These are phyloP conservation scores for Lyophyllum decastes DNA, from an alignment of 768 basidiomycete species.

Conservation along the genomic window DNA sequence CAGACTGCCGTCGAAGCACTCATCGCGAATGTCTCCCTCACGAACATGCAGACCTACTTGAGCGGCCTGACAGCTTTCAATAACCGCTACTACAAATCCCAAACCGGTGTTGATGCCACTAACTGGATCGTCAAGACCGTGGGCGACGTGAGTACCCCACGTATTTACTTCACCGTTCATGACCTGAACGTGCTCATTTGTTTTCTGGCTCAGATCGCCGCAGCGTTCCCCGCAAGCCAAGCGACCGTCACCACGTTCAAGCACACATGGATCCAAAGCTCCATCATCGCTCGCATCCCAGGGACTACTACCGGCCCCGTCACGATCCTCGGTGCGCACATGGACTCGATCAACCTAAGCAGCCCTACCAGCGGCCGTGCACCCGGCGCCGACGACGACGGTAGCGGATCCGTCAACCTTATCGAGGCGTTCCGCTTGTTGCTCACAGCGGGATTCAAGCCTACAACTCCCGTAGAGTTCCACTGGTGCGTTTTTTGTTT, in stretches of 20 bases:
- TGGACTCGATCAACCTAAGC: conserved; percentile 28
- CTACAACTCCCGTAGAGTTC: conserved; percentile 45
- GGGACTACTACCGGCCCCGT: conserved; percentile 19
- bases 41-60: conserved; percentile 36
- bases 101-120: conserved; percentile 37
- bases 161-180: neutral
- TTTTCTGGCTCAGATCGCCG: neutral
- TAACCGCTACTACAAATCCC: conserved; percentile 41
- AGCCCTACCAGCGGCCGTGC: conserved; percentile 27
- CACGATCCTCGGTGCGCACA: conserved; percentile 29
- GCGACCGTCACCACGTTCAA: conserved; percentile 1
- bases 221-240: neutral
- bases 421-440: conserved; percentile 46
- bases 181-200: neutral
- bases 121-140: conserved; percentile 37
- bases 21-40: conserved; percentile 25
- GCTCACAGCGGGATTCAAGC: conserved; percentile 39
- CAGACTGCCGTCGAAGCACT: conserved; percentile 25
- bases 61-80: conserved; percentile 37
- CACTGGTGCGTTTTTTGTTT: conserved; percentile 37
- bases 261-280: conserved; percentile 4
- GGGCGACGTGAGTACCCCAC: conserved; percentile 20
- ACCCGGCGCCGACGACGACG: conserved; percentile 42
- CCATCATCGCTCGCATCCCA: conserved; percentile 20
- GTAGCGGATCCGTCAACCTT: conserved; percentile 47